phyloP scores from a whole-genome alignment of 768 basidiomycete species.

The Brasilioporus rufonigricans region DNA sequence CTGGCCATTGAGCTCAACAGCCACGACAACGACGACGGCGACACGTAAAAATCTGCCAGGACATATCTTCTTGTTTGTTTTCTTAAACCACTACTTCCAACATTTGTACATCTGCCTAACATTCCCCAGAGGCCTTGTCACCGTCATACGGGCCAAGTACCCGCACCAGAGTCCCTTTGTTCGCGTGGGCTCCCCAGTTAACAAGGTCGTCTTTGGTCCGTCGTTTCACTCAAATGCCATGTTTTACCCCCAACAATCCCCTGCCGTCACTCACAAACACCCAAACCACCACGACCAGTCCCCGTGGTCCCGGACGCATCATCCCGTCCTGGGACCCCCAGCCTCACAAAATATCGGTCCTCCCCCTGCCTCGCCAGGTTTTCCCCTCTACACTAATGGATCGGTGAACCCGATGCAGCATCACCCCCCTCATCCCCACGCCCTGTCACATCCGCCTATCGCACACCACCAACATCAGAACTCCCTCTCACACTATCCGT shows the following conservation, averaged over 20 bases:
- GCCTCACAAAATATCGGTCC: constrained; percentile 48
- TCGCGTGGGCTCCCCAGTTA: constrained; percentile 2
- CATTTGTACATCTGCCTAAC: constrained; percentile 15
- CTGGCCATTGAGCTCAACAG: constrained; percentile 17
- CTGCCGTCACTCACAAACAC: constrained; percentile 75
- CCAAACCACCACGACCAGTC: constrained; percentile 73
- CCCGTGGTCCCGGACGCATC: constrained; percentile 67
- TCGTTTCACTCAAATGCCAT: constrained; percentile 47
- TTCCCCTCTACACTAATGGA: constrained; percentile 74
- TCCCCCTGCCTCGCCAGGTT: constrained; percentile 71
- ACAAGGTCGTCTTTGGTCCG: constrained; percentile 4
- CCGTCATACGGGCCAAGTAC: not conserved
- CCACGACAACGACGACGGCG: constrained; percentile 12
- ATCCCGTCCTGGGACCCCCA: constrained; percentile 48
- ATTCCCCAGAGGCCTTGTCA: not conserved
- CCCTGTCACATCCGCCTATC: constrained; percentile 46
- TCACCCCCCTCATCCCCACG: constrained; percentile 57
- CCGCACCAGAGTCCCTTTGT: constrained; percentile 10
- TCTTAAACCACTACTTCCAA: not conserved
- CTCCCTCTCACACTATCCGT: constrained; percentile 74
- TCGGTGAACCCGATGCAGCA: constrained; percentile 58
- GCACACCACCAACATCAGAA: constrained; percentile 78
- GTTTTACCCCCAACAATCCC: constrained; percentile 86
- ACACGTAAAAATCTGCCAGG: constrained; percentile 13
- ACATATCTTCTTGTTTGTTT: constrained; percentile 20